Conservation (phyloP, 768 basidiomycete genomes). For the Mycena maculata region DNA sequence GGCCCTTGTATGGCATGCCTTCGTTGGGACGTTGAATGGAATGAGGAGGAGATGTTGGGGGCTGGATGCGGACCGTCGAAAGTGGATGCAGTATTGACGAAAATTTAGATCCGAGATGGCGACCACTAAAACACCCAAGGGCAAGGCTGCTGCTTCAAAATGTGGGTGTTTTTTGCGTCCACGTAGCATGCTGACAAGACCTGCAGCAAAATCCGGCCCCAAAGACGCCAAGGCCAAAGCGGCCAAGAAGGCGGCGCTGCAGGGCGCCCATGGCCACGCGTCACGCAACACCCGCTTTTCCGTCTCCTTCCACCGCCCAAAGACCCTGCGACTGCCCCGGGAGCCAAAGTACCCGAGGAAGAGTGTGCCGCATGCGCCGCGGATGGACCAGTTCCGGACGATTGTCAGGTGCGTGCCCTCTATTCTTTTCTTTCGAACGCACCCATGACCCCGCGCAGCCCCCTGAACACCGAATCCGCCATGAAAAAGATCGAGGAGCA, state of each 20-base stretch:
- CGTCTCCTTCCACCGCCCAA: conserved; percentile 96
- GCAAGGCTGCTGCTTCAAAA: conserved; percentile 65
- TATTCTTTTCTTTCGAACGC: background rate
- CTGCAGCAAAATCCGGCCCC: conserved; percentile 43
- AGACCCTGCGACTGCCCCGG: conserved; percentile 87
- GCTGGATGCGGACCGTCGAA: no score
- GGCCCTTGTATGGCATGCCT: no score
- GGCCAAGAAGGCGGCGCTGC: conserved; percentile 96
- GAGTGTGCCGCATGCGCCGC: conserved; percentile 88
- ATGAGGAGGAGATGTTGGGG: no score
- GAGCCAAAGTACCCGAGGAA: conserved; percentile 96
- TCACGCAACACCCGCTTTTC: conserved; percentile 85
- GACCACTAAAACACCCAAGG: conserved; percentile 75
- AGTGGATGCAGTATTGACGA: no score
- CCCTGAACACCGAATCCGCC: conserved; percentile 94
- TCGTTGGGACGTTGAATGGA: no score
- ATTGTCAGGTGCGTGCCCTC: conserved; percentile 80
- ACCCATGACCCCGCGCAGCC: conserved; percentile 56
- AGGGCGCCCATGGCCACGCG: conserved; percentile 81
- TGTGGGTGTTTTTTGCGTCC: conserved; percentile 43
- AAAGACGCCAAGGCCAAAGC: conserved; percentile 85
- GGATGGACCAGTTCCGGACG: conserved; percentile 97
- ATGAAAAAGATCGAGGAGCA: conserved; percentile 99
- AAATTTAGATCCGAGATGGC: conserved; percentile 62
- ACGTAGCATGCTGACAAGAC: conserved; percentile 30